These are phyloP conservation scores for Eimeria mitis DNA, from an alignment of 169 alveolate genomes.

Conservation along the genomic window DNA sequence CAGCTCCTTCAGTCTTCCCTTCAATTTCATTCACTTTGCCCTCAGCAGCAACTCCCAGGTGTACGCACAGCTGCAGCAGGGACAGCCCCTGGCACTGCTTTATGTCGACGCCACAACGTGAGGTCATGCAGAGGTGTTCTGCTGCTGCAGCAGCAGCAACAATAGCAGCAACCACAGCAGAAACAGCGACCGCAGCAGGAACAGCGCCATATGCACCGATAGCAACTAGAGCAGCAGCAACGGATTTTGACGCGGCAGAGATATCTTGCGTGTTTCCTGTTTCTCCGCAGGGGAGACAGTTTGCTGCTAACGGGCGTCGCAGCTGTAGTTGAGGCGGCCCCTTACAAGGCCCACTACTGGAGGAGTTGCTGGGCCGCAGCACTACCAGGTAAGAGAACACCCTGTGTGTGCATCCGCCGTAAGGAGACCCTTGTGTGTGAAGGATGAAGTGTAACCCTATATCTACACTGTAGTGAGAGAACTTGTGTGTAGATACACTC, in stretches of 20 bases:
- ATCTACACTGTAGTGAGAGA: too few species aligned
- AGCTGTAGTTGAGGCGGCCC: conserved; percentile 6
- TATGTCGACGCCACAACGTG: conserved; percentile 17
- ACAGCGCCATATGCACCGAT: too few species aligned
- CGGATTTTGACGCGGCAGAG: not conserved
- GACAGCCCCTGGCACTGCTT: conserved; percentile 6
- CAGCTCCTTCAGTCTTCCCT: conserved; percentile 62
- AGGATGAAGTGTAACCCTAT: too few species aligned
- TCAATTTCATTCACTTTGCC: conserved; percentile 75
- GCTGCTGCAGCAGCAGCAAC: not conserved
- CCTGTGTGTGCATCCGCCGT: not conserved
- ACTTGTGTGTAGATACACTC: not conserved
- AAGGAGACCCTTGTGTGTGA: too few species aligned
- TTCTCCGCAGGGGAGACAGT: conserved; percentile 31
- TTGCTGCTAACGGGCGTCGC: conserved; percentile 35
- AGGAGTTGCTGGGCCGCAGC: conserved; percentile 6
- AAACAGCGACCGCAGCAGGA: too few species aligned
- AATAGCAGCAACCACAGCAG: too few species aligned
- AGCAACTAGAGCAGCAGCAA: too few species aligned
- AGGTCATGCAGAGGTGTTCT: not conserved
- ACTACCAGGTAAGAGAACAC: not conserved
- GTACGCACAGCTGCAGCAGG: not conserved
- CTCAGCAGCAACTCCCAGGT: conserved; percentile 6
- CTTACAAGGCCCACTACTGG: conserved; percentile 42
- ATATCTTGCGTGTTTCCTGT: not conserved